Conservation (phyloP, 2,329 filamentous ascomycete species). For the Talaromyces sp. region DNA sequence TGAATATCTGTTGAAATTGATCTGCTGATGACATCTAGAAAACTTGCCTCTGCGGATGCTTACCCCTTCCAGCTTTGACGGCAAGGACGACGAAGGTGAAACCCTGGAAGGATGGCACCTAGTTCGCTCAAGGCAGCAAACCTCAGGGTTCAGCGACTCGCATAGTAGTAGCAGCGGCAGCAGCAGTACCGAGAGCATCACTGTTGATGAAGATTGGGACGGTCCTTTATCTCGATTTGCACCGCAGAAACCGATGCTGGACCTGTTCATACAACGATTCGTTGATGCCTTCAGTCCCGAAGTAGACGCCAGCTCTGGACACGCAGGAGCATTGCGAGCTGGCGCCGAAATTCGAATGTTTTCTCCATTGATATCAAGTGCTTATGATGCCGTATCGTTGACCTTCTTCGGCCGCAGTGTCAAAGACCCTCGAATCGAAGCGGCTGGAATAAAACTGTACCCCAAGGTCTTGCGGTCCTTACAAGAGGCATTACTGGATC, state of each 20-base stretch:
- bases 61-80: constrained; percentile 4
- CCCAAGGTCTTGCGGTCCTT: constrained; percentile 35
- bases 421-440: constrained; percentile 33
- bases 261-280: constrained; percentile 39
- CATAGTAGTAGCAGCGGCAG: constrained; percentile 16
- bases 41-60: constrained; percentile 10
- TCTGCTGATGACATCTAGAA: neutral
- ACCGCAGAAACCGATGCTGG: constrained; percentile 26
- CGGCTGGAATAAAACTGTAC: constrained; percentile 33
- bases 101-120: constrained; percentile 2
- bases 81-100: neutral
- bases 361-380: constrained; percentile 36
- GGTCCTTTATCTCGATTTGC: constrained; percentile 18
- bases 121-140: neutral
- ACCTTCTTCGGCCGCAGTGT: constrained; percentile 39
- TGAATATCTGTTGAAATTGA: neutral
- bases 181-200: constrained; percentile 18
- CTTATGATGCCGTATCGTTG: constrained; percentile 38
- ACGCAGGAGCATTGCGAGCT: constrained; percentile 35
- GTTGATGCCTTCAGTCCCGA: constrained; percentile 41
- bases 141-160: constrained; percentile 8
- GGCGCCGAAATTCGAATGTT: constrained; percentile 41
- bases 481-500: constrained; percentile 36
- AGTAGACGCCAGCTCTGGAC: constrained; percentile 33
- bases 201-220: constrained; percentile 17